Percentiles rank a stretch among this genome's conserved stretches.
Conservation (phyloP, 169 alveolate species). For the Plasmodium gaboni region DNA sequence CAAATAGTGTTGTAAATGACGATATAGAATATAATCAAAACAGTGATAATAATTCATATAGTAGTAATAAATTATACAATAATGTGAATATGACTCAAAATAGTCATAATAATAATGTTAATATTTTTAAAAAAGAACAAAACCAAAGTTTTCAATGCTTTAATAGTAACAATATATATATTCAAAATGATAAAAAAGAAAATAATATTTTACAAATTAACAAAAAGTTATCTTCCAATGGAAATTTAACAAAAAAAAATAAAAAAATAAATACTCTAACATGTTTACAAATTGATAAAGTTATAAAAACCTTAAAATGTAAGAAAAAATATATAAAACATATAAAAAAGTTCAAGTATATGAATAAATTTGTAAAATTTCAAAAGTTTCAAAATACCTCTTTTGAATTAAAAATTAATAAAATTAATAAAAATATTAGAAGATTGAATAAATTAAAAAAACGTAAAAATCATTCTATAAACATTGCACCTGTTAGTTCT, state of each 20-base stretch:
- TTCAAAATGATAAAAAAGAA: not conserved
- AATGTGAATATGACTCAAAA: too few species aligned
- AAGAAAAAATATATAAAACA: not conserved
- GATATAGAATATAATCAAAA: too few species aligned
- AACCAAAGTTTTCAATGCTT: not conserved
- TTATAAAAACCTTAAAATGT: not conserved
- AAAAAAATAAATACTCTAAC: not conserved
- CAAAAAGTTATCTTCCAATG: too few species aligned
- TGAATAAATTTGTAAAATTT: not conserved
- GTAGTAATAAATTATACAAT: too few species aligned
- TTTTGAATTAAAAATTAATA: not conserved
- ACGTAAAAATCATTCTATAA: slow-evolving; percentile 4
- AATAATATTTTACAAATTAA: too few species aligned
- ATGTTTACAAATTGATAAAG: not conserved
- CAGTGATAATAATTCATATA: too few species aligned
- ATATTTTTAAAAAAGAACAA: not conserved
- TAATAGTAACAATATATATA: not conserved
- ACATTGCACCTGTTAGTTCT: not conserved
- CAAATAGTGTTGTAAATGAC: too few species aligned
- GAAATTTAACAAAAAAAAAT: not conserved
- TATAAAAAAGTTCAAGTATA: not conserved
- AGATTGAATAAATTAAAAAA: slow-evolving; percentile 29
- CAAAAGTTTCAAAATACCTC: not conserved
- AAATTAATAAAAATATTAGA: slow-evolving; percentile 24
- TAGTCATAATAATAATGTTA: too few species aligned